Evolutionary conservation across 352 stramenopile species (phyloP), one percentile per base, ranked within the genome.

Genomic region (Phytophthora ramorum): DNA sequence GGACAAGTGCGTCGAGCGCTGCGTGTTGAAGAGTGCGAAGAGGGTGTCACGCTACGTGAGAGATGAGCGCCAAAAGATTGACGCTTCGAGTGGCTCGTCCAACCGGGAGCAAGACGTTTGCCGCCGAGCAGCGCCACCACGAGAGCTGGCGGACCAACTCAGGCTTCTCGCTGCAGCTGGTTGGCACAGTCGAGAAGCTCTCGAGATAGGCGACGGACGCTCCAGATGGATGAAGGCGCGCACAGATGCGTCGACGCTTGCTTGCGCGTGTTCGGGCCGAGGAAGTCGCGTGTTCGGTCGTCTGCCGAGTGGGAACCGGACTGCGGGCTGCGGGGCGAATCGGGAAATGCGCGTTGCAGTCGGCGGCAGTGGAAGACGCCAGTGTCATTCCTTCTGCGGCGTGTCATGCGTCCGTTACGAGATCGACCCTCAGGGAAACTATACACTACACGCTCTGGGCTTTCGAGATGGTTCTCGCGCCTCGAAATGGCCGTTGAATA

Each of bases 401-500:
- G 26, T 32, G 26, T 32, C 26, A 32, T 32, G 26, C 26, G 26
- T 32, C 26, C 26, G 26, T 32, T 32, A 32, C 26, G 26, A 32
- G 26, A 43, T 19, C 20, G n/a, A n/a, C 28, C 34, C 13, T 14
- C 3, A 13, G 32, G 9, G 7, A 38, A 38, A 16, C 45, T 40
- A 16, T 34, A 37, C 26, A 32, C 26, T 34, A 37, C 26, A 32
- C 26, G 4, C 26, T 32, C 26, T 3, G 2, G 26, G 26, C 46
- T 32, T 52, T 59, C 58, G 38, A 55, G 30, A 49, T 40, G 38
- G 28, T 52, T 52, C 4, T 40, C 50, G 13, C 32, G 19, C 51
- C 10, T 17, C 14, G 44, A 69, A 40, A 58, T 63, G 46, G 37
- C 54, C 61, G 54, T 69, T 69, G 61, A 69, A 32, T n/a, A 46